Conservation (phyloP, 345 rosid genomes). For the Salix brachista region DNA sequence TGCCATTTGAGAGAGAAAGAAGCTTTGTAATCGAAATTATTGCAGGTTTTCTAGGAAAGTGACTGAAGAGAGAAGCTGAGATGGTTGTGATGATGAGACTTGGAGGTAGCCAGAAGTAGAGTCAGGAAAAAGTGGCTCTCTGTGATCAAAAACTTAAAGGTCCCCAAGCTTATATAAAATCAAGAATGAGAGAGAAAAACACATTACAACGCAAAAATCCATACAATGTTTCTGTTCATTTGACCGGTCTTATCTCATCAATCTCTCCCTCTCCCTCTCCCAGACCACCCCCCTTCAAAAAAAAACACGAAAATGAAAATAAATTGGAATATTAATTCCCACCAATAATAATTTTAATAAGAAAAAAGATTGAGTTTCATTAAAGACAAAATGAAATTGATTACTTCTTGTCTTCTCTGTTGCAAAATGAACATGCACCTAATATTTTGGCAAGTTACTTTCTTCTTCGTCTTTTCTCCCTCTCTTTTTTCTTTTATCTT, state of each 20-base stretch:
- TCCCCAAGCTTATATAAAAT: slow-evolving; percentile 23
- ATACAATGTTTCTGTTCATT: slow-evolving; percentile 12
- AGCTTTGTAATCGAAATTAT: slow-evolving; percentile 15
- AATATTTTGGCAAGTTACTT: background rate
- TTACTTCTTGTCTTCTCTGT: background rate
- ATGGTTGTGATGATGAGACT: slow-evolving; percentile 13
- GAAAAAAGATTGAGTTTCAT: background rate
- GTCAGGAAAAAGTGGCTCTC: slow-evolving; percentile 21
- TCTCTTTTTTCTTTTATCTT: too few species aligned
- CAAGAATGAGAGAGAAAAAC: slow-evolving; percentile 2
- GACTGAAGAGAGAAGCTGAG: slow-evolving; percentile 15
- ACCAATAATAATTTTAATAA: background rate
- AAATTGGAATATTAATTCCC: background rate
- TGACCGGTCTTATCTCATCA: slow-evolving; percentile 32
- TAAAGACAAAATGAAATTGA: background rate
- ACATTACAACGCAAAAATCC: background rate
- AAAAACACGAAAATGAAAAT: background rate
- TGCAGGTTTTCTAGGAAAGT: slow-evolving; percentile 29
- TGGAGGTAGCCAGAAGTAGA: slow-evolving; percentile 1
- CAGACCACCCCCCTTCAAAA: background rate
- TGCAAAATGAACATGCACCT: background rate
- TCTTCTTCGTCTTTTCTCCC: background rate
- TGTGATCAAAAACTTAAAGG: slow-evolving; percentile 10
- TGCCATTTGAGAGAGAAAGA: slow-evolving; percentile 38
- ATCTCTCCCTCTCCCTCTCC: background rate